Conservation (phyloP, 331 rosid genomes). For the Phaseolus coccineus region DNA sequence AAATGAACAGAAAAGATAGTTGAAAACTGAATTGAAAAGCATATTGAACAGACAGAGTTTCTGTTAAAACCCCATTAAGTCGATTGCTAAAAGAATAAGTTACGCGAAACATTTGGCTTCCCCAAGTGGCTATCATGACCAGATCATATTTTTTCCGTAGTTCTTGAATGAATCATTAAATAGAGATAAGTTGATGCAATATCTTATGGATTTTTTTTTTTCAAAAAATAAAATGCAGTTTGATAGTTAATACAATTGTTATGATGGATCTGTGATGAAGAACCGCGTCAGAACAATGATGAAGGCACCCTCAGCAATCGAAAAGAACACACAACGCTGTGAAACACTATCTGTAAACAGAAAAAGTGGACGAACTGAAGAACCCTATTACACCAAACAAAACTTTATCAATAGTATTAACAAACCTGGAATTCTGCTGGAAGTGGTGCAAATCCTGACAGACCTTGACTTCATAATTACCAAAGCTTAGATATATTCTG, state of each 20-base stretch:
- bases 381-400: no score
- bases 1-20: not conserved
- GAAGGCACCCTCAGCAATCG: no score
- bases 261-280: no score
- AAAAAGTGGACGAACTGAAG: no score
- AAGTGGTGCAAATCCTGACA: conserved; percentile 79
- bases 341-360: no score
- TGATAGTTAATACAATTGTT: conserved; percentile 35
- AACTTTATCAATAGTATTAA: conserved; percentile 51
- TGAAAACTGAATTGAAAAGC: conserved; percentile 25
- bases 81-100: conserved; percentile 3
- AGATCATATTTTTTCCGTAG: not conserved
- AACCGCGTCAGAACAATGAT: no score
- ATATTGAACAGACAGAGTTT: not conserved
- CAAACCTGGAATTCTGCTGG: conserved; percentile 91
- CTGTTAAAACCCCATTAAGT: conserved; percentile 19
- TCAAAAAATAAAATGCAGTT: conserved; percentile 51
- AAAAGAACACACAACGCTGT: no score
- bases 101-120: not conserved
- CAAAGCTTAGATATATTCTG: conserved; percentile 86
- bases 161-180: conserved; percentile 15
- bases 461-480: conserved; percentile 87
- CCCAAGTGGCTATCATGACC: not conserved
- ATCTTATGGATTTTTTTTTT: conserved; percentile 7
- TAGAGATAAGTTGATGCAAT: not conserved